Conservation (phyloP, 495 filamentous ascomycete species). For the Penicillium malachiteum region DNA sequence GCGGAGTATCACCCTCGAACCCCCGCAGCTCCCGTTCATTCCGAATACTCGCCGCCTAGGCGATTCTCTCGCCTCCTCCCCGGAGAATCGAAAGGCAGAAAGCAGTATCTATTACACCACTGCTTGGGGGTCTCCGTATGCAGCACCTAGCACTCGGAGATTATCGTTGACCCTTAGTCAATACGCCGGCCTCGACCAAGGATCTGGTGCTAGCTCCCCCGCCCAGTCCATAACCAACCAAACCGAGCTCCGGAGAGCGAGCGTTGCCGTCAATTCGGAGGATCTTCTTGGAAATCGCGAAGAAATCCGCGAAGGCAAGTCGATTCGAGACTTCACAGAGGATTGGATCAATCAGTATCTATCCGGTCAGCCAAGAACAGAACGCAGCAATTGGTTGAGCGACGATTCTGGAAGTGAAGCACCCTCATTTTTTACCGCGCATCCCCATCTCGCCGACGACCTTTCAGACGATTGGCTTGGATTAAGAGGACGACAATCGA, state of each 20-base stretch:
- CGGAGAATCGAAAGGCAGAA: slow-evolving; percentile 41
- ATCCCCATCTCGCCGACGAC: slow-evolving; percentile 45
- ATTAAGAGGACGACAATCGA: slow-evolving; percentile 40
- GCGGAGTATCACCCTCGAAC: slow-evolving; percentile 32
- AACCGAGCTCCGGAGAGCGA: slow-evolving; percentile 54
- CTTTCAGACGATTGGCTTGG: slow-evolving; percentile 45
- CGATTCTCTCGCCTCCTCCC: slow-evolving; percentile 44
- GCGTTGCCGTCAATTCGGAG: slow-evolving; percentile 23
- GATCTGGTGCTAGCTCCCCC: slow-evolving; percentile 39
- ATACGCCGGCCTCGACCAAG: slow-evolving; percentile 34
- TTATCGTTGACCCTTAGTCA: slow-evolving; percentile 46
- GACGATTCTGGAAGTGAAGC: slow-evolving; percentile 64
- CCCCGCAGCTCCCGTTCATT: slow-evolving; percentile 36
- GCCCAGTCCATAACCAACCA: slow-evolving; percentile 47
- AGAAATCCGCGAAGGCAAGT: slow-evolving; percentile 42
- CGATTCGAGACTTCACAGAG: slow-evolving; percentile 62
- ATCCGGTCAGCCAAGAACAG: slow-evolving; percentile 57
- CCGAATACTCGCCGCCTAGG: slow-evolving; percentile 30
- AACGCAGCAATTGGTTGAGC: slow-evolving; percentile 70
- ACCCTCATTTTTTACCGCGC: slow-evolving; percentile 45
- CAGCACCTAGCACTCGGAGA: slow-evolving; percentile 51
- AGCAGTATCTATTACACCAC: slow-evolving; percentile 61
- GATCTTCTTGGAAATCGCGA: slow-evolving; percentile 34
- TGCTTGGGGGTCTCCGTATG: slow-evolving; percentile 75
- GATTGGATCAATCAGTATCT: slow-evolving; percentile 79